A percentile compares a stretch with the other conserved stretches of the same genome.
Evolutionary conservation across 139 green algal genomes (phyloP).

Genomic region (Coelastrella sp.): DNA sequence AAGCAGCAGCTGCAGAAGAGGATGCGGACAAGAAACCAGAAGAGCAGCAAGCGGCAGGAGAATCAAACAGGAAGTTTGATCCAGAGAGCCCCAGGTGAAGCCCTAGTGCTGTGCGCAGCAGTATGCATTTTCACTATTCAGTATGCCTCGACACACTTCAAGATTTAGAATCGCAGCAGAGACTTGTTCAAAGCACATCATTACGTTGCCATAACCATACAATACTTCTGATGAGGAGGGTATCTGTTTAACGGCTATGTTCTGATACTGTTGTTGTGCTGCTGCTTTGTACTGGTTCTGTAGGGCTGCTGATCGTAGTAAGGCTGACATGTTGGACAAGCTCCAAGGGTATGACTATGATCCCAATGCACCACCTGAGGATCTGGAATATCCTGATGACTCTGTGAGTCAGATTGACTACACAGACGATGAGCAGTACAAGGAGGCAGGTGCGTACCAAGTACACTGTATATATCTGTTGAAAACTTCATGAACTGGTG

Average conservation of each 20-base stretch:
- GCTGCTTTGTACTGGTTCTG: slow-evolving; percentile 1
- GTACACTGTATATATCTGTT: background rate
- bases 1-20: background rate
- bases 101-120: background rate
- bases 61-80: background rate
- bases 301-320: background rate
- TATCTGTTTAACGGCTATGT: too few relatives aligned
- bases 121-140: too few relatives aligned
- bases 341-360: slow-evolving; percentile 49
- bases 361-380: background rate
- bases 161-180: too few relatives aligned
- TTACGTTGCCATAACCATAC: too few relatives aligned
- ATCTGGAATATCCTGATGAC: slow-evolving; percentile 34
- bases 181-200: too few relatives aligned
- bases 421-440: slow-evolving; percentile 17
- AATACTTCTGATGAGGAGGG: too few relatives aligned
- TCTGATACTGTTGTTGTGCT: too few relatives aligned
- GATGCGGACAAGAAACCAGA: background rate
- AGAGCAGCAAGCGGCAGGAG: background rate
- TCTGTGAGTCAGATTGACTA: slow-evolving; percentile 32
- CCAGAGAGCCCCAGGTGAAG: slow-evolving; percentile 25
- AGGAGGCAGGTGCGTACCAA: background rate
- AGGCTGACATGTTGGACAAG: background rate
- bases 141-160: too few relatives aligned
- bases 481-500: too few relatives aligned